Evolutionary conservation across 2,329 filamentous ascomycete species (phyloP).

Genomic region (Trichoderma sp.): DNA sequence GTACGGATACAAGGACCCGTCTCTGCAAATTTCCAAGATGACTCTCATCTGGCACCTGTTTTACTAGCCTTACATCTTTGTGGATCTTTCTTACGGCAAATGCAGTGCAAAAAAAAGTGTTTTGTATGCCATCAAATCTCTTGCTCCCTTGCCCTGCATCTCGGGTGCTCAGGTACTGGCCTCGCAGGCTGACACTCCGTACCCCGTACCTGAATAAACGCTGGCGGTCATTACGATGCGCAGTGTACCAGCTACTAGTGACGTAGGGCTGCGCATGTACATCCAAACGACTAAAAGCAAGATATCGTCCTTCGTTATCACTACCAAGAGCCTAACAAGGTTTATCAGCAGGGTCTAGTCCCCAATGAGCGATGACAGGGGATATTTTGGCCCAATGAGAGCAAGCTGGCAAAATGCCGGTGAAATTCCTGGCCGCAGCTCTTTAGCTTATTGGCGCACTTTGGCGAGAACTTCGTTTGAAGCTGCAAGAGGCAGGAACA

Average conservation of each 20-base stretch:
- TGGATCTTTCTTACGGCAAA: not conserved
- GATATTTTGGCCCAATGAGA: not conserved
- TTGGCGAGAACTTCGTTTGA: not conserved
- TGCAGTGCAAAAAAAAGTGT: not conserved
- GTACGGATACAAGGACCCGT: not conserved
- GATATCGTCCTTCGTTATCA: constrained; percentile 7
- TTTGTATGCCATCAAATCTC: not conserved
- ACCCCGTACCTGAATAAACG: not conserved
- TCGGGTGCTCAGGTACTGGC: not conserved
- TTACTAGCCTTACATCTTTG: not conserved
- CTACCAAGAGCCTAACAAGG: not conserved
- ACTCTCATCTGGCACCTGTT: not conserved
- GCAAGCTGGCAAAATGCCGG: not conserved
- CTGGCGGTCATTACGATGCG: not conserved
- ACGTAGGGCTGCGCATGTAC: not conserved
- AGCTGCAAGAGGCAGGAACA: not conserved
- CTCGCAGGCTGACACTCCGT: not conserved
- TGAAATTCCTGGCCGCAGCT: not conserved
- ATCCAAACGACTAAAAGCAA: not conserved
- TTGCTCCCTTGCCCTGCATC: not conserved
- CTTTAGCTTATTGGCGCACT: not conserved
- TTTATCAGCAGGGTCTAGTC: not conserved
- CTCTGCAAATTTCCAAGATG: not conserved
- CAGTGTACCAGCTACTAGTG: not conserved
- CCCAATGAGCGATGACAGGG: not conserved